Evolutionary conservation across 306 rosid species (phyloP).

Genomic region (Hippophae rhamnoides): DNA sequence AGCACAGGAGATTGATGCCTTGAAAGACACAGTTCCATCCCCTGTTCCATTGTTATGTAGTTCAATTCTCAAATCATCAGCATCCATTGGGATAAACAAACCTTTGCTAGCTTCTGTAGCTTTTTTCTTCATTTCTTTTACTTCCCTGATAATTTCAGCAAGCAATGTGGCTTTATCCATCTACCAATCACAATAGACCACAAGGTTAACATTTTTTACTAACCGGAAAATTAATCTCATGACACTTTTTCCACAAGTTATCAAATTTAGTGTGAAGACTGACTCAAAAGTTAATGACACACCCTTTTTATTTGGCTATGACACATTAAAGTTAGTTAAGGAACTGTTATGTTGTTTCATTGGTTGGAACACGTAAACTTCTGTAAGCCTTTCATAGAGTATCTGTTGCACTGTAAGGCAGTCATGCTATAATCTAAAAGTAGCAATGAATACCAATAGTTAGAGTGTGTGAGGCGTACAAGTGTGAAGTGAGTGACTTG

Average conservation of each 20-base stretch:
- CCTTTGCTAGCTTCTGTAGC: slow-evolving; percentile 68
- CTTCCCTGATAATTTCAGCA: slow-evolving; percentile 59
- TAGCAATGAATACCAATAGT: no score
- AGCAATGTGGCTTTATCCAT: slow-evolving; percentile 86
- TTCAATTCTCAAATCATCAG: slow-evolving; percentile 70
- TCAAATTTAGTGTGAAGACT: not conserved
- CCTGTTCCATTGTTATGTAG: slow-evolving; percentile 25
- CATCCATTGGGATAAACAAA: slow-evolving; percentile 55
- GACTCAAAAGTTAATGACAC: no score
- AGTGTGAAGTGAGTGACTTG: no score
- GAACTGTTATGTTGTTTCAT: no score
- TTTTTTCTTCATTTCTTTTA: slow-evolving; percentile 60
- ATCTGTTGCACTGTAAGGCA: no score
- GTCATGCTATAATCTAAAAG: no score
- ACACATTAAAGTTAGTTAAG: no score
- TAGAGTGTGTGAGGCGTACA: no score
- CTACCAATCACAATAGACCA: slow-evolving; percentile 33
- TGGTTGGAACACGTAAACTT: no score
- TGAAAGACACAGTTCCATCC: slow-evolving; percentile 37
- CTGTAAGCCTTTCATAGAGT: no score
- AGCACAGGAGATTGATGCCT: slow-evolving; percentile 64
- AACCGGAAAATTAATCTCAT: not conserved
- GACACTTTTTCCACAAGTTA: not conserved
- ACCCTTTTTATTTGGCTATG: no score
- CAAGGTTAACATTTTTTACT: slow-evolving; percentile 10